Evolutionary conservation across 1,284 basidiomycete species (phyloP).

Genomic region (Melampsora allii-populina): DNA sequence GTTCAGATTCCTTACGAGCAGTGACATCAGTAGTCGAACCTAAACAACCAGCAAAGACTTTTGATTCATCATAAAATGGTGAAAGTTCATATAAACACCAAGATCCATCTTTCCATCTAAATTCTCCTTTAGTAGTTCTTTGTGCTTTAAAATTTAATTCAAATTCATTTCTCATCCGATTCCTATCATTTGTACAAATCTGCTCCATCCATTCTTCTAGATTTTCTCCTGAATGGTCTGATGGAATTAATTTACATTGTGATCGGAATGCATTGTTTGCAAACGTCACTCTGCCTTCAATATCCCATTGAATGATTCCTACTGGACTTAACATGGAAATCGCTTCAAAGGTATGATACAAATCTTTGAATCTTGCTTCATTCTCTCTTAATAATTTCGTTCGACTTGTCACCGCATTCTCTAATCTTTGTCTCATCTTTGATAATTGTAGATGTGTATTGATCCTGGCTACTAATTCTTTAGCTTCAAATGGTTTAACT

Average conservation of each 20-base stretch:
- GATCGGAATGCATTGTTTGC: slow-evolving; percentile 23
- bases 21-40: slow-evolving; percentile 50
- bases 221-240: slow-evolving; percentile 12
- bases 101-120: slow-evolving; percentile 42
- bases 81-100: slow-evolving; percentile 44
- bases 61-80: slow-evolving; percentile 39
- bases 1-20: slow-evolving; percentile 46
- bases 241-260: slow-evolving; percentile 27
- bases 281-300: slow-evolving; percentile 44
- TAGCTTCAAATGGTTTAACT: slow-evolving; percentile 50
- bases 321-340: slow-evolving; percentile 49
- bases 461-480: slow-evolving; percentile 49
- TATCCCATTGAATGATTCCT: slow-evolving; percentile 47
- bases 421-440: slow-evolving; percentile 48
- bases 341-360: slow-evolving; percentile 48
- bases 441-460: slow-evolving; percentile 49
- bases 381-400: slow-evolving; percentile 49
- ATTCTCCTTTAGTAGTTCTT: slow-evolving; percentile 29
- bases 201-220: slow-evolving; percentile 44
- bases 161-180: slow-evolving; percentile 24
- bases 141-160: slow-evolving; percentile 19
- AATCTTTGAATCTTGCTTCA: slow-evolving; percentile 46
- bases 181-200: slow-evolving; percentile 43
- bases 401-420: slow-evolving; percentile 48
- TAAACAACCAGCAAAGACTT: slow-evolving; percentile 45